Evolutionary conservation across 2,329 filamentous ascomycete genomes (phyloP), one percentile per base, ranked within the genome.

Genomic region (Fusarium kyushuense): DNA sequence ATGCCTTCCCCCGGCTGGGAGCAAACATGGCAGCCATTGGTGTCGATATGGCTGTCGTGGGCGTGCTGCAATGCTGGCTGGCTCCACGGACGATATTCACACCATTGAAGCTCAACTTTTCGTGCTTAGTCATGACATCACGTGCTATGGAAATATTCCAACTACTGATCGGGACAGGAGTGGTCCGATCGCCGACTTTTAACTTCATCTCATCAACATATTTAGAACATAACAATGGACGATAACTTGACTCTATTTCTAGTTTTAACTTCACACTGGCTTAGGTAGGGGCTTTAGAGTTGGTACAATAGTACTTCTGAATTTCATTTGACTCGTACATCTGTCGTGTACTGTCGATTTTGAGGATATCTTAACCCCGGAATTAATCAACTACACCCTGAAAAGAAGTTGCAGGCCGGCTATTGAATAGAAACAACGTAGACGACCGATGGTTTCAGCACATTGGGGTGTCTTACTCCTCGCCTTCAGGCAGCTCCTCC

Each of bases 401-500:
- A 78, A 78, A 76, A 70, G 72, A 78, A 78, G 65, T 74, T 72
- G 69, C 67, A 54, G 70, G 65, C 72, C 63, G 66, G 66, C 72
- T 74, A 67, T 62, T 47, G 66, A 68, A 64, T 51, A 61, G 51
- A 67, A 54, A 55, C 40, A 58, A 58, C 48, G 54, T 61, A 59
- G 43, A 27, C 52, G 49, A 41, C 63, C 63, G 52, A 30, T 60
- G 33, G 32, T 53, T 58, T 65, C 45, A 68, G 54, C 45, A 49
- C 45, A 19, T 25, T 32, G 35, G 32, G 43, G 38, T 29, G 33
- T n/a, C 46, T 73, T 77, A 78, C 76, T 84, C 83, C 79, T 92
- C 91, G 82, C 92, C 90, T 84, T 94, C 92, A 73, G 89, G 89
- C 72, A 86, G 87, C 83, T 97, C 94, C 87, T 96, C 93, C 77